Evolutionary conservation across 116 monocot species (phyloP).

Genomic region (Posidonia oceanica): DNA sequence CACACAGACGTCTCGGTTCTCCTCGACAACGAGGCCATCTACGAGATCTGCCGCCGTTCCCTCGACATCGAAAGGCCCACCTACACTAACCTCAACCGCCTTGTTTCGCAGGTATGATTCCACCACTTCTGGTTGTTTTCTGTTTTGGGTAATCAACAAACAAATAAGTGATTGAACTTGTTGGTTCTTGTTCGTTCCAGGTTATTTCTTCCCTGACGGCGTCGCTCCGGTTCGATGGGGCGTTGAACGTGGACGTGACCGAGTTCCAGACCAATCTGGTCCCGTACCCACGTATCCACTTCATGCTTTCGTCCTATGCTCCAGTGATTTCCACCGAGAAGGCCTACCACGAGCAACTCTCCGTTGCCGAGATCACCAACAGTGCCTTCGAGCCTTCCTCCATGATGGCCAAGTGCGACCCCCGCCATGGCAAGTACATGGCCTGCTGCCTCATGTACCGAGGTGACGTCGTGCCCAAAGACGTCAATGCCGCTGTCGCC

Average conservation of each 20-base stretch:
- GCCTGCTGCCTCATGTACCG: conserved; percentile 55
- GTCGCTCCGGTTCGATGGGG: conserved; percentile 23
- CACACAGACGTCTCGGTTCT: conserved; percentile 33
- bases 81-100: conserved; percentile 30
- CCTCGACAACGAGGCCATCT: conserved; percentile 37
- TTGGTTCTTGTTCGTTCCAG: background rate
- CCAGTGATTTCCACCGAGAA: conserved; percentile 24
- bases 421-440: conserved; percentile 50
- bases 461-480: conserved; percentile 43
- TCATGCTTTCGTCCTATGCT: conserved; percentile 28
- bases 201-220: conserved; percentile 21
- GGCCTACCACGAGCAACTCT: conserved; percentile 39
- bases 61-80: conserved; percentile 31
- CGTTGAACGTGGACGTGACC: conserved; percentile 19
- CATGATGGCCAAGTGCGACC: conserved; percentile 56
- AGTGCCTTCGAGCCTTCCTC: conserved; percentile 37
- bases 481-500: conserved; percentile 41
- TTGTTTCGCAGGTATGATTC: conserved; percentile 18
- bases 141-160: background rate
- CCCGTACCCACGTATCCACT: conserved; percentile 31
- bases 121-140: background rate
- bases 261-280: conserved; percentile 35
- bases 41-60: conserved; percentile 27
- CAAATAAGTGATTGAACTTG: no score
- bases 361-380: conserved; percentile 37